Percentiles rank a stretch among this genome's conserved stretches.
Conservation (phyloP, 345 rosid species). For the Eucalyptus cloeziana region DNA sequence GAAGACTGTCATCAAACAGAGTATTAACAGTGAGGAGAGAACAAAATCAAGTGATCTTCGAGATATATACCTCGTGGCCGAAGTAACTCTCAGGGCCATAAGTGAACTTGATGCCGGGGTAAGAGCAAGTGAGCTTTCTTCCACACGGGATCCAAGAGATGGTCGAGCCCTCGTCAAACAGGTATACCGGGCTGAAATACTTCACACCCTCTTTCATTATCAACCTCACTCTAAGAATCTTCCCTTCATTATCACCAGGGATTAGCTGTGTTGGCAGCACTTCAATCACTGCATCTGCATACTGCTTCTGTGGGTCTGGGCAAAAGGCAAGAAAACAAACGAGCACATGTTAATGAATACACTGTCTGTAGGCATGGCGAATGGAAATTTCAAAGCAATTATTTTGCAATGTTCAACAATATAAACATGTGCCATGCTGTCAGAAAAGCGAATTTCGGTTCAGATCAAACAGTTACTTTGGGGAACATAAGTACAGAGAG, state of each 20-base stretch:
- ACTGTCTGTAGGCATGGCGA: not conserved
- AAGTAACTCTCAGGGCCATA: constrained; percentile 75
- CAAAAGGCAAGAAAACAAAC: not conserved
- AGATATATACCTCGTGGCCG: constrained; percentile 54
- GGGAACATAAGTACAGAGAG: not conserved
- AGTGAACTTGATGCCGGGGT: constrained; percentile 90
- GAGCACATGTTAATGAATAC: not conserved
- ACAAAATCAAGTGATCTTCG: not conserved
- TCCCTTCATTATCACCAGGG: constrained; percentile 89
- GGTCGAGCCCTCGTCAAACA: constrained; percentile 94
- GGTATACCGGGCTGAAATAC: constrained; percentile 76
- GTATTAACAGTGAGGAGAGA: not conserved
- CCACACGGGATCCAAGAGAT: constrained; percentile 96
- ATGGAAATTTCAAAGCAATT: not conserved
- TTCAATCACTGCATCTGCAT: constrained; percentile 90
- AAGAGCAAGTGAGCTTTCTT: constrained; percentile 89
- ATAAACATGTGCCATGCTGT: not conserved
- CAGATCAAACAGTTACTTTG: not conserved
- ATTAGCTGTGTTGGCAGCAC: constrained; percentile 84
- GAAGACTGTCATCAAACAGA: not conserved
- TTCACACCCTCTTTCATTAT: constrained; percentile 95
- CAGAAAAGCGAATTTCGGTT: not conserved
- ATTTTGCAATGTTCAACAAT: not conserved
- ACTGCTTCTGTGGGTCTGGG: constrained; percentile 92
- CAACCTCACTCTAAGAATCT: constrained; percentile 80